Evolutionary conservation across 2,329 filamentous ascomycete genomes (phyloP).

Genomic region (Didymella exigua): DNA sequence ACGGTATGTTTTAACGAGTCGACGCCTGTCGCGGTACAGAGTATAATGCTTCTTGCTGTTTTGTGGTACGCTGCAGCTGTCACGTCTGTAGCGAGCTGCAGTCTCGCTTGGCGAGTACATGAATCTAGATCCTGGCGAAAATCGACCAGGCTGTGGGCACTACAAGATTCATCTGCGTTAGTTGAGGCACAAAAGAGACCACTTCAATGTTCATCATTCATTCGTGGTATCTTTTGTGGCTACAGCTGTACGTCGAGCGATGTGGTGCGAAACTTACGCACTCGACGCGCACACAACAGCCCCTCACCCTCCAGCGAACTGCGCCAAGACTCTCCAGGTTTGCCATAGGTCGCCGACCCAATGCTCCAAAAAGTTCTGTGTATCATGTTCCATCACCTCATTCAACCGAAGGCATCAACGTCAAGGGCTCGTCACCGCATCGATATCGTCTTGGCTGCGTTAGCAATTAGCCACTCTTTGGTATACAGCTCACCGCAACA

Average conservation of each 20-base stretch:
- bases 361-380: slow-evolving; percentile 28
- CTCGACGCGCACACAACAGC: slow-evolving; percentile 22
- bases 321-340: slow-evolving; percentile 32
- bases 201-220: slow-evolving; percentile 1
- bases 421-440: slow-evolving; percentile 28
- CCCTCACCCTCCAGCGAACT: slow-evolving; percentile 24
- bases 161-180: no score
- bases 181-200: no score
- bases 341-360: slow-evolving; percentile 28
- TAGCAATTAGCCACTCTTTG: neutral
- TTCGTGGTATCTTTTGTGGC: slow-evolving; percentile 19
- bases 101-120: no score
- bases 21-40: no score
- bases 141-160: no score
- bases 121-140: no score
- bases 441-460: slow-evolving; percentile 21
- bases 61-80: neutral
- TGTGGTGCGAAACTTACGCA: slow-evolving; percentile 15
- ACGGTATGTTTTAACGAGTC: no score
- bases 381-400: slow-evolving; percentile 17
- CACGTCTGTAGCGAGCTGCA: neutral
- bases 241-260: slow-evolving; percentile 21
- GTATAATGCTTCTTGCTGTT: no score
- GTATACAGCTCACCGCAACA: neutral
- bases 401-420: slow-evolving; percentile 17